A percentile compares a stretch with the other conserved stretches of the same genome.
Conservation (phyloP, 1,284 basidiomycete genomes). For the Testicularia cyperi region DNA sequence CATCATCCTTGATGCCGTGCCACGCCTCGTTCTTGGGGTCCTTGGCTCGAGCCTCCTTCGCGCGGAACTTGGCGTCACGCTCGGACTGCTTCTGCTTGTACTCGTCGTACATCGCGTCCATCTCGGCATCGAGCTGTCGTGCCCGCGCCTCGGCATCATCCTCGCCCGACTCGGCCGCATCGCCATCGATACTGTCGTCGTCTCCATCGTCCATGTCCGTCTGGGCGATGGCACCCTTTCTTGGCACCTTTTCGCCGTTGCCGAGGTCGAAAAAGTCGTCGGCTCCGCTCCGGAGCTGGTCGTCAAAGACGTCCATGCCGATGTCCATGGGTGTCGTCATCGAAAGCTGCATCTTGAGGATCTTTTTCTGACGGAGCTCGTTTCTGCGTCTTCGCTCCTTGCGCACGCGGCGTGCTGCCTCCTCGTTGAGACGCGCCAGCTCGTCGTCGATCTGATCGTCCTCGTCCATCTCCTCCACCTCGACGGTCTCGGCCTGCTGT, state of each 20-base stretch:
- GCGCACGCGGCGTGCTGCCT: constrained; percentile 76
- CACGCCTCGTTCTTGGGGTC: constrained; percentile 64
- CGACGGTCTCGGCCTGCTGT: constrained; percentile 60
- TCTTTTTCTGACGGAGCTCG: constrained; percentile 81
- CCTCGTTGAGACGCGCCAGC: constrained; percentile 81
- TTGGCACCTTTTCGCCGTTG: constrained; percentile 25
- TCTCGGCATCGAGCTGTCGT: constrained; percentile 71
- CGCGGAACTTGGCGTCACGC: constrained; percentile 85
- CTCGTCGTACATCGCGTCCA: constrained; percentile 84
- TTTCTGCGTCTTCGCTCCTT: constrained; percentile 79
- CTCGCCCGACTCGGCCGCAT: constrained; percentile 65
- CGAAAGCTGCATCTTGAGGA: constrained; percentile 92
- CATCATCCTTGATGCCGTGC: constrained; percentile 52
- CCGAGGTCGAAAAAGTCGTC: constrained; percentile 54
- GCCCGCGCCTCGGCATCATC: constrained; percentile 65
- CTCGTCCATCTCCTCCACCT: constrained; percentile 67
- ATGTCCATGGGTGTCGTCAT: constrained; percentile 97
- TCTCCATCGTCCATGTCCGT: constrained; percentile 65
- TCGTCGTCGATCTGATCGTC: constrained; percentile 68
- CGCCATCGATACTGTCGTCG: constrained; percentile 64
- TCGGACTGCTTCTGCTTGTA: constrained; percentile 81
- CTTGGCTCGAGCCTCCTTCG: constrained; percentile 76
- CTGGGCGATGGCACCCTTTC: constrained; percentile 21
- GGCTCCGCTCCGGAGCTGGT: constrained; percentile 42
- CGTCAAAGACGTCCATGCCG: constrained; percentile 70